Percentiles rank a stretch among this genome's conserved stretches.
Evolutionary conservation across 2,329 filamentous ascomycete species (phyloP).

Genomic region (Cercospora sesami): DNA sequence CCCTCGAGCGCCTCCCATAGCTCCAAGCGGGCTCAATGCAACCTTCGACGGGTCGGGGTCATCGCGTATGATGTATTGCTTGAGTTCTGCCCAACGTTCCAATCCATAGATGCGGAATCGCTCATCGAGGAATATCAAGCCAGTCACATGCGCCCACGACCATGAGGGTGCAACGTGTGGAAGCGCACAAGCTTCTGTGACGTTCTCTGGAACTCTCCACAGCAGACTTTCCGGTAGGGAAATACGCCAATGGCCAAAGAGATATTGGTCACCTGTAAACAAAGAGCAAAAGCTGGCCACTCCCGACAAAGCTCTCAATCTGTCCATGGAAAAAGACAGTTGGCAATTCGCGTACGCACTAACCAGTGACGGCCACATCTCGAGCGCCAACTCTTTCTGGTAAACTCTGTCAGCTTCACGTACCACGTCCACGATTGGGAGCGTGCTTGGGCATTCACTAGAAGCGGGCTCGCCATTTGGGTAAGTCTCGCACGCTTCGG

Average conservation of each 20-base stretch:
- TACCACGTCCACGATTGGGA: neutral
- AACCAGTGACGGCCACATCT: neutral
- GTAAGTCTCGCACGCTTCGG: slow-evolving; percentile 10
- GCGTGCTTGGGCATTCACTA: neutral
- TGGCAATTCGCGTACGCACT: neutral
- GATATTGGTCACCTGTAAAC: neutral
- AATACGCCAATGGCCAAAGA: neutral
- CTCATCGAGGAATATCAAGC: neutral
- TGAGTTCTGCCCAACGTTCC: neutral
- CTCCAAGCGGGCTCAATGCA: neutral
- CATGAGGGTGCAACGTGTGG: neutral
- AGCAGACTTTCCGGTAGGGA: neutral
- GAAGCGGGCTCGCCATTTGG: slow-evolving; percentile 6
- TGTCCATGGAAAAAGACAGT: neutral
- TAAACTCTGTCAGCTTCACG: neutral
- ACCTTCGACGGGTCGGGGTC: neutral
- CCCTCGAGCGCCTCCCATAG: neutral
- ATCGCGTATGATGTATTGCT: neutral
- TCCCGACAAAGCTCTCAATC: neutral
- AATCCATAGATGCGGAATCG: neutral
- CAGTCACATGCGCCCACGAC: neutral
- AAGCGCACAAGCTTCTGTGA: neutral
- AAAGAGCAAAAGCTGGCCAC: neutral
- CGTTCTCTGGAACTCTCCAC: neutral
- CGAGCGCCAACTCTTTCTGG: neutral